Evolutionary conservation across 2,329 filamentous ascomycete species (phyloP).

Genomic region (Leptographium wingfieldii): DNA sequence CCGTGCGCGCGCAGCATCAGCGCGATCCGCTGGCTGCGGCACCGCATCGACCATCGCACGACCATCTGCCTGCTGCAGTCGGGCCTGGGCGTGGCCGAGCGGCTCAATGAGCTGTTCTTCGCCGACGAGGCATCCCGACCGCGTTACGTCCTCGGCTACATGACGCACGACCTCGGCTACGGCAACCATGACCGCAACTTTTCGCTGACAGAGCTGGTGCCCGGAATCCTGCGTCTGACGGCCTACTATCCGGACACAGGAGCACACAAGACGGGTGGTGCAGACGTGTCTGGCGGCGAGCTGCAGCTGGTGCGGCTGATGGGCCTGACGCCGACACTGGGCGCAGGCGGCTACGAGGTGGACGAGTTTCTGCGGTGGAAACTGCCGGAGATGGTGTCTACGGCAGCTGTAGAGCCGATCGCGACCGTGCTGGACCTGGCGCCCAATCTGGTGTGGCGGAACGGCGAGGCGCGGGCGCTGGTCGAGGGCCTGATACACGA

Average conservation of each 20-base stretch:
- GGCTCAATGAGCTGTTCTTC: conserved; percentile 60
- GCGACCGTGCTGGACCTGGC: conserved; percentile 66
- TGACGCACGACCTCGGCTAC: conserved; percentile 30
- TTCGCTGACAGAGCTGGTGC: conserved; percentile 16
- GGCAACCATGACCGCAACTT: conserved; percentile 14
- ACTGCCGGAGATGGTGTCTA: conserved; percentile 65
- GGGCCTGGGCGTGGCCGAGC: conserved; percentile 69
- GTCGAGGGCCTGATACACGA: conserved; percentile 65
- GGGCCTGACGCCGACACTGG: conserved; percentile 47
- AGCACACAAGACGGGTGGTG: not conserved
- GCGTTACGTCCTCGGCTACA: conserved; percentile 60
- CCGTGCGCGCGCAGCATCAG: conserved; percentile 15
- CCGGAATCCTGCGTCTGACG: conserved; percentile 23
- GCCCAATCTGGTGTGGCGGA: conserved; percentile 59
- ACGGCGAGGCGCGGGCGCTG: conserved; percentile 49
- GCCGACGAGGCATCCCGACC: conserved; percentile 52
- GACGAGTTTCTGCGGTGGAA: conserved; percentile 58
- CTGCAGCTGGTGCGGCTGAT: conserved; percentile 52
- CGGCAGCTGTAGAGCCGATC: conserved; percentile 66
- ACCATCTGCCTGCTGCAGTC: conserved; percentile 23
- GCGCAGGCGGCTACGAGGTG: conserved; percentile 44
- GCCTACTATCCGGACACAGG: conserved; percentile 5
- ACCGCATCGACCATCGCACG: conserved; percentile 21
- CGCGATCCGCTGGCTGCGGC: conserved; percentile 15
- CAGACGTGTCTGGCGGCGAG: not conserved